Conservation (phyloP, 768 basidiomycete genomes). For the Tulasnella sp. region DNA sequence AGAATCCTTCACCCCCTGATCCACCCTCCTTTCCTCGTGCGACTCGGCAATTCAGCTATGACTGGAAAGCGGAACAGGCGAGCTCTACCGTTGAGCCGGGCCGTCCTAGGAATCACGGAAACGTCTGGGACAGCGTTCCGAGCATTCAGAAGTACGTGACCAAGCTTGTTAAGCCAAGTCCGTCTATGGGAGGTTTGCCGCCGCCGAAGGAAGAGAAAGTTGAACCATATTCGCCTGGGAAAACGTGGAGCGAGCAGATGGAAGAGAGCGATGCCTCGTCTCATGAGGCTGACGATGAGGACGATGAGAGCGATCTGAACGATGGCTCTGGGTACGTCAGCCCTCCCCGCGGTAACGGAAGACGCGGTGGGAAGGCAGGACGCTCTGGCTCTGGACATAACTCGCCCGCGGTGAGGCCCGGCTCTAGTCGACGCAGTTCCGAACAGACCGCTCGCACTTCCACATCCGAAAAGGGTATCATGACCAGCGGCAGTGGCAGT, state of each 20-base stretch:
- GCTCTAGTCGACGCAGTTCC: neutral
- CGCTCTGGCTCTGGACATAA: slow-evolving; percentile 20
- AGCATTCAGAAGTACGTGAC: slow-evolving; percentile 69
- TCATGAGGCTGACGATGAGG: slow-evolving; percentile 20
- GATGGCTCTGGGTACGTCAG: slow-evolving; percentile 44
- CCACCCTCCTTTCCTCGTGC: neutral
- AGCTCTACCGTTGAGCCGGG: slow-evolving; percentile 10
- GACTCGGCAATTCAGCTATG: neutral
- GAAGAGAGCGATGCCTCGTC: slow-evolving; percentile 35
- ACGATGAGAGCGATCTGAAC: slow-evolving; percentile 22
- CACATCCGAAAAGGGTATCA: slow-evolving; percentile 26
- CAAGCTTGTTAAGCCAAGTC: slow-evolving; percentile 30
- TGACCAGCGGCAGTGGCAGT: slow-evolving; percentile 17
- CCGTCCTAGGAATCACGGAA: slow-evolving; percentile 50
- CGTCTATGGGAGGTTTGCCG: neutral
- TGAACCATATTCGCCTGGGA: slow-evolving; percentile 17
- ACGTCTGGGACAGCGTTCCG: slow-evolving; percentile 79
- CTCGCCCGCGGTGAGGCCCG: slow-evolving; percentile 6
- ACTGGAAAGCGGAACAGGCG: neutral
- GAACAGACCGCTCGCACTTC: neutral
- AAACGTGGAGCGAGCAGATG: slow-evolving; percentile 26
- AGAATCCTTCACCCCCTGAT: neutral
- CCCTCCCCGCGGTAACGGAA: slow-evolving; percentile 27
- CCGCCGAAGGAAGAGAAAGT: neutral
- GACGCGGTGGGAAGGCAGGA: slow-evolving; percentile 26